These are phyloP conservation scores for Arabidopsis hybrid DNA, from an alignment of 441 rosid genomes.

Conservation along the genomic window DNA sequence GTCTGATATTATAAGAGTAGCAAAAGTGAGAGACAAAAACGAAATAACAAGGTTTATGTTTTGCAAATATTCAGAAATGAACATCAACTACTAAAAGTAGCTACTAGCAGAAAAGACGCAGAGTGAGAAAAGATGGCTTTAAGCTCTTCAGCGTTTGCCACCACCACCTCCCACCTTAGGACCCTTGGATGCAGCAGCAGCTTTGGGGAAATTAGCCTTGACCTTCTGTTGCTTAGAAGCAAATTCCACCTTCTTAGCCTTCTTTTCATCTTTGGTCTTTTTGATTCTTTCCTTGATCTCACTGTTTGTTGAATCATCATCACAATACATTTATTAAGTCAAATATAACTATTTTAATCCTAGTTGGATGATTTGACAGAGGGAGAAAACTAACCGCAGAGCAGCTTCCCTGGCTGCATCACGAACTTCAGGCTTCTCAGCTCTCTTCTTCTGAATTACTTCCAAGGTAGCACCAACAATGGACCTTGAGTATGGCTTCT, in stretches of 20 bases:
- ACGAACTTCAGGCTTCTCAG: slow-evolving; percentile 54
- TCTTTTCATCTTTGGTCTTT: slow-evolving; percentile 91
- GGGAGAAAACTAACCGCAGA: slow-evolving; percentile 39
- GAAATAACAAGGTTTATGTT: slow-evolving; percentile 31
- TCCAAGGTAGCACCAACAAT: slow-evolving; percentile 56
- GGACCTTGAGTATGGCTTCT: slow-evolving; percentile 52
- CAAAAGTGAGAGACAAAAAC: slow-evolving; percentile 18
- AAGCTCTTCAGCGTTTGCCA: slow-evolving; percentile 69
- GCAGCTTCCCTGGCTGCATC: slow-evolving; percentile 53
- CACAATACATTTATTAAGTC: no score
- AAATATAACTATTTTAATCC: not conserved
- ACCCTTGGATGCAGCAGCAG: slow-evolving; percentile 60
- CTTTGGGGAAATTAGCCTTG: slow-evolving; percentile 61
- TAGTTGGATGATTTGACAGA: not conserved
- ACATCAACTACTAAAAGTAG: slow-evolving; percentile 34
- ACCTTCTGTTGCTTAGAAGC: slow-evolving; percentile 67
- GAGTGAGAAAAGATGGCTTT: not conserved
- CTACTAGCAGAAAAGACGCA: slow-evolving; percentile 30
- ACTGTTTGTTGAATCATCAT: slow-evolving; percentile 43
- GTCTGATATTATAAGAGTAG: slow-evolving; percentile 30
- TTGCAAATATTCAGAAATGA: slow-evolving; percentile 35
- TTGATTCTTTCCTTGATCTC: slow-evolving; percentile 91
- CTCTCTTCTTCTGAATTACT: slow-evolving; percentile 51
- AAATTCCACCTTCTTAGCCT: slow-evolving; percentile 88
- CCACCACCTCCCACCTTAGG: slow-evolving; percentile 93